Conservation (phyloP, 352 stramenopile species). For the Phytophthora agathidicida region DNA sequence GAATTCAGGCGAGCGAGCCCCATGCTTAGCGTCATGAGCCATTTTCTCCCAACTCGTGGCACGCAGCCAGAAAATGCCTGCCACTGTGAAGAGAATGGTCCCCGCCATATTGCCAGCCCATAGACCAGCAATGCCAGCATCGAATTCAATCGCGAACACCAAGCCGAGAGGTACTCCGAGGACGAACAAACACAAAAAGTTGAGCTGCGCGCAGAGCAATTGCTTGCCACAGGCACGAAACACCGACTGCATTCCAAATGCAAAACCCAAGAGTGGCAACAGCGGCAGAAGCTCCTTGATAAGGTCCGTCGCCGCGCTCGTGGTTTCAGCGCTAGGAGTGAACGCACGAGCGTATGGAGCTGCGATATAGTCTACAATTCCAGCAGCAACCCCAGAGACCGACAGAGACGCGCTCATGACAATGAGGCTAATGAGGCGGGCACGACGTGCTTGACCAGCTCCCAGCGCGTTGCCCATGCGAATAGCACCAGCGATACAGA, state of each 20-base stretch:
- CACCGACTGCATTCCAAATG: constrained; percentile 45
- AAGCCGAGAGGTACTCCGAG: constrained; percentile 53
- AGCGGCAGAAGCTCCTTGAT: constrained; percentile 39
- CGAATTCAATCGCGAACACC: constrained; percentile 46
- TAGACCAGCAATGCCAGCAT: constrained; percentile 50
- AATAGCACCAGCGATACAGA: constrained; percentile 55
- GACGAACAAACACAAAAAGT: constrained; percentile 57
- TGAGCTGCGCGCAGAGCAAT: constrained; percentile 54
- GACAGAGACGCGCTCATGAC: constrained; percentile 34
- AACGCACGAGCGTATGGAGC: constrained; percentile 45
- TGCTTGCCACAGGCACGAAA: constrained; percentile 60
- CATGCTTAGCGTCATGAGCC: constrained; percentile 53
- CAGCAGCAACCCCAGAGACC: constrained; percentile 38
- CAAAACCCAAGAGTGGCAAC: constrained; percentile 46
- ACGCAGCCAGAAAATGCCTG: constrained; percentile 45
- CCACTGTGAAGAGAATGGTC: constrained; percentile 43
- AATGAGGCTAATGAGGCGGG: constrained; percentile 43
- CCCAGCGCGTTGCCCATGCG: constrained; percentile 67
- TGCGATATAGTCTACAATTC: constrained; percentile 37
- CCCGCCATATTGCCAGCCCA: constrained; percentile 64
- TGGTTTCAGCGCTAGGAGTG: constrained; percentile 42
- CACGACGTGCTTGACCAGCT: constrained; percentile 49
- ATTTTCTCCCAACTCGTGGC: constrained; percentile 59
- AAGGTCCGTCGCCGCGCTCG: constrained; percentile 32
- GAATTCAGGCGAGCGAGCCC: constrained; percentile 39